phyloP scores from a whole-genome alignment of 345 rosid species.

The Gossypium anomalum region DNA sequence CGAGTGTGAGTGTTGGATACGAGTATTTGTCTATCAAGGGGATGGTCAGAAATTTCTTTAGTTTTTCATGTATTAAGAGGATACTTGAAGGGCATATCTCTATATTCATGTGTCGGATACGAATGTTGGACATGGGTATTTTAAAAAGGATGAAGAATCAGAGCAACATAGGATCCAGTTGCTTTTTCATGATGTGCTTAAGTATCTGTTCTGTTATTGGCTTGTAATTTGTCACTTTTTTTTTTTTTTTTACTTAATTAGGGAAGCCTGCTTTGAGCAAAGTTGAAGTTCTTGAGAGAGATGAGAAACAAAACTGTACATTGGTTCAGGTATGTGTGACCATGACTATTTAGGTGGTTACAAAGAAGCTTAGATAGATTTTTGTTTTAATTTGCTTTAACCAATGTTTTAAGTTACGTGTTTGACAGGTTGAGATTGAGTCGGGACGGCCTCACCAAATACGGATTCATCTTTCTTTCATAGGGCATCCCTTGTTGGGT shows the following conservation, averaged over 20 bases:
- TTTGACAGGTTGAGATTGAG: conserved; percentile 73
- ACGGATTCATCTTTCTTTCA: conserved; percentile 81
- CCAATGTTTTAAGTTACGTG: neutral
- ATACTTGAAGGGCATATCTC: neutral
- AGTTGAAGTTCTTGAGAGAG: conserved; percentile 69
- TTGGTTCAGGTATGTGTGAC: conserved; percentile 52
- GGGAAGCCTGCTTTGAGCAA: conserved; percentile 77
- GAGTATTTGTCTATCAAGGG: neutral
- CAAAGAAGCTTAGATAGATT: neutral
- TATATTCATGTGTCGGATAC: neutral
- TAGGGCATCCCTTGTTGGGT: conserved; percentile 85
- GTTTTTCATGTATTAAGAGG: neutral
- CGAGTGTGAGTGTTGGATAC: neutral
- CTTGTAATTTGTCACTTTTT: neutral
- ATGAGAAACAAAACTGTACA: conserved; percentile 40
- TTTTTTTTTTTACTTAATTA: conserved; percentile 20
- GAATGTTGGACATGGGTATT: neutral
- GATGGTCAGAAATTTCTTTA: neutral
- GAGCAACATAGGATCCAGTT: neutral
- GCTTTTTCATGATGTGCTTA: neutral
- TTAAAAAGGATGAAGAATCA: neutral
- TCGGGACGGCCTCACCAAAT: conserved; percentile 93
- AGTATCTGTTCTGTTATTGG: neutral
- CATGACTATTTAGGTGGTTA: neutral
- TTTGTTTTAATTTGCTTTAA: neutral